Evolutionary conservation across 805 yeast species (phyloP).

Genomic region (Aciculoconidium aculeatum): DNA sequence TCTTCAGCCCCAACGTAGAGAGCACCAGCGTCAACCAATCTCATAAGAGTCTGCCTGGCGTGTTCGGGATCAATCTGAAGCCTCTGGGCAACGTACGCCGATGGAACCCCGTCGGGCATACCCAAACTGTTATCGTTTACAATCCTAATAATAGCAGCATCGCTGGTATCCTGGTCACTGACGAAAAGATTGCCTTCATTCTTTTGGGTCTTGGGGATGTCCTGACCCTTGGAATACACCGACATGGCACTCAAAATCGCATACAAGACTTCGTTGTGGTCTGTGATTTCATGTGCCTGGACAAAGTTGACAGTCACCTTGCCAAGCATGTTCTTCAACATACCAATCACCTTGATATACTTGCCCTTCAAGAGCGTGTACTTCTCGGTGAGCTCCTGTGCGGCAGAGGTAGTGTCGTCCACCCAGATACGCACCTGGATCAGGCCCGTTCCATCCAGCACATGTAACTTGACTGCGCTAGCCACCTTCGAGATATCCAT

Average conservation of each 20-base stretch:
- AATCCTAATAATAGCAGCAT: no score
- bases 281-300: conserved; percentile 48
- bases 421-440: conserved; percentile 59
- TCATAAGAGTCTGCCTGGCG: no score
- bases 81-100: conserved; percentile 52
- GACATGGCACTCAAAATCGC: conserved; percentile 63
- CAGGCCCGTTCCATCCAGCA: conserved; percentile 75
- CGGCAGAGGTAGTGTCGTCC: conserved; percentile 25
- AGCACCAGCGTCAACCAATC: no score
- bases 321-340: conserved; percentile 51
- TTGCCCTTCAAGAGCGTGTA: conserved; percentile 41
- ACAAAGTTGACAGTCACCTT: conserved; percentile 63
- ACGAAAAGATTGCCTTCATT: conserved; percentile 28
- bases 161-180: no score
- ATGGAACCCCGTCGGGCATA: conserved; percentile 76
- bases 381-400: conserved; percentile 25
- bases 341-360: conserved; percentile 52
- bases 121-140: conserved; percentile 11
- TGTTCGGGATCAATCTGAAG: no score
- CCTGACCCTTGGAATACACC: conserved; percentile 47
- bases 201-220: conserved; percentile 23
- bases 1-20: conserved; percentile 1
- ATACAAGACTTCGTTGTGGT: conserved; percentile 63
- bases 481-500: conserved; percentile 65
- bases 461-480: conserved; percentile 46